Percentiles rank a stretch among this genome's conserved stretches.
These are phyloP conservation scores for Wickerhamiella occidentalis DNA, from an alignment of 805 yeast genomes.

Conservation along the genomic window DNA sequence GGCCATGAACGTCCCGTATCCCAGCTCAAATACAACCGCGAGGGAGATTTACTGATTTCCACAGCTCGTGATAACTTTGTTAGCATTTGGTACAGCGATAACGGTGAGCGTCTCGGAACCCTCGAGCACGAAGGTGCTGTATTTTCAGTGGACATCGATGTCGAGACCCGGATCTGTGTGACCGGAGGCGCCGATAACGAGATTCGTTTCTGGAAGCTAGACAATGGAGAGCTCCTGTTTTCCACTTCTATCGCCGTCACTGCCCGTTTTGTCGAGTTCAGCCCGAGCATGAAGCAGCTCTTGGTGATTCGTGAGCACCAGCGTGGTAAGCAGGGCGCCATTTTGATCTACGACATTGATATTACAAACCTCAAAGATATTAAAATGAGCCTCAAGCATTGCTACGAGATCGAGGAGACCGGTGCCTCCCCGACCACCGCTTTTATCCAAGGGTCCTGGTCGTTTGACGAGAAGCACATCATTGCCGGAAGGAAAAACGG, in stretches of 20 bases:
- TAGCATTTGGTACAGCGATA: conserved; percentile 84
- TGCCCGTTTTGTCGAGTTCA: conserved; percentile 81
- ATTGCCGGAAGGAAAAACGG: conserved; percentile 88
- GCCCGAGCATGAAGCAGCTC: conserved; percentile 55
- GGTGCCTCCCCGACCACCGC: conserved; percentile 23
- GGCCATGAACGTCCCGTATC: conserved; percentile 98
- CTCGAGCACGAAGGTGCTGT: conserved; percentile 89
- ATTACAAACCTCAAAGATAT: conserved; percentile 33
- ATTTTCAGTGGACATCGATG: conserved; percentile 84
- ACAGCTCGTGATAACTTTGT: conserved; percentile 81
- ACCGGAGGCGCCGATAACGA: conserved; percentile 90
- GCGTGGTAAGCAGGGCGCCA: conserved; percentile 77
- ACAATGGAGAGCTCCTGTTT: conserved; percentile 61
- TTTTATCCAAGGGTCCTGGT: conserved; percentile 73
- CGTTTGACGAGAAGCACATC: conserved; percentile 59
- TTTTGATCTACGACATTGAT: conserved; percentile 53
- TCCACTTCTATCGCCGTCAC: conserved; percentile 71
- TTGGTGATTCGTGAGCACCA: conserved; percentile 79
- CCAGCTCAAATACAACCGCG: conserved; percentile 88
- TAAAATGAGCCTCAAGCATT: conserved; percentile 42
- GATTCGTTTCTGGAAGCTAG: conserved; percentile 72
- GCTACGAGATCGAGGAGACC: conserved; percentile 11
- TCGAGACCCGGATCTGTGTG: conserved; percentile 50
- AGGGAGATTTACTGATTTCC: conserved; percentile 87
- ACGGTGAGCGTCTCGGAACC: conserved; percentile 96